Conservation (phyloP, 306 rosid genomes). For the Senna tora region DNA sequence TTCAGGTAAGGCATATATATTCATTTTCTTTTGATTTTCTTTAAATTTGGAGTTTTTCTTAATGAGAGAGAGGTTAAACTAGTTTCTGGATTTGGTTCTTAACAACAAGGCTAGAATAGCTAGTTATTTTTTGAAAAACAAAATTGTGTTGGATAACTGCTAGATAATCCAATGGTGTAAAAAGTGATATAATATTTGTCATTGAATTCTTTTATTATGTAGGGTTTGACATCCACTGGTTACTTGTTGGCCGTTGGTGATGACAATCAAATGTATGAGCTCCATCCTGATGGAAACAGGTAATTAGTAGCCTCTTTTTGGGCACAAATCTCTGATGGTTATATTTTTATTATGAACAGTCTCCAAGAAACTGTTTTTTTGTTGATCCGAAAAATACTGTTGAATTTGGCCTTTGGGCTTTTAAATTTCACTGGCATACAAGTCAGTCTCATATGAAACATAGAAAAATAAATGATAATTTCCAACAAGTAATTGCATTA, state of each 20-base stretch:
- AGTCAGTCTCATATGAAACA: neutral
- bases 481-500: neutral
- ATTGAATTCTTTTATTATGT: slow-evolving; percentile 25
- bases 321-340: neutral
- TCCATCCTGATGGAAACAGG: slow-evolving; percentile 93
- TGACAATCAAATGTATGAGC: slow-evolving; percentile 72
- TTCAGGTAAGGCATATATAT: slow-evolving; percentile 70
- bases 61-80: neutral
- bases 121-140: slow-evolving; percentile 7
- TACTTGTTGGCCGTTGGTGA: slow-evolving; percentile 62
- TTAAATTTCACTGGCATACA: neutral
- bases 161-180: neutral
- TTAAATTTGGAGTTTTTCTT: slow-evolving; percentile 4
- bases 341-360: neutral
- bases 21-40: slow-evolving; percentile 25
- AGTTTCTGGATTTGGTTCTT: slow-evolving; percentile 17
- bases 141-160: slow-evolving; percentile 16
- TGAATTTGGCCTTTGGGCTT: slow-evolving; percentile 2
- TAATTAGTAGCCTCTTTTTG: slow-evolving; percentile 28
- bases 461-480: neutral
- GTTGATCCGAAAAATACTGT: neutral
- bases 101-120: neutral
- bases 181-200: neutral
- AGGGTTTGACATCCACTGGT: slow-evolving; percentile 45
- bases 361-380: no score